These are phyloP conservation scores for Tagetes patula DNA, from an alignment of 129 eudicot species.

Conservation along the genomic window DNA sequence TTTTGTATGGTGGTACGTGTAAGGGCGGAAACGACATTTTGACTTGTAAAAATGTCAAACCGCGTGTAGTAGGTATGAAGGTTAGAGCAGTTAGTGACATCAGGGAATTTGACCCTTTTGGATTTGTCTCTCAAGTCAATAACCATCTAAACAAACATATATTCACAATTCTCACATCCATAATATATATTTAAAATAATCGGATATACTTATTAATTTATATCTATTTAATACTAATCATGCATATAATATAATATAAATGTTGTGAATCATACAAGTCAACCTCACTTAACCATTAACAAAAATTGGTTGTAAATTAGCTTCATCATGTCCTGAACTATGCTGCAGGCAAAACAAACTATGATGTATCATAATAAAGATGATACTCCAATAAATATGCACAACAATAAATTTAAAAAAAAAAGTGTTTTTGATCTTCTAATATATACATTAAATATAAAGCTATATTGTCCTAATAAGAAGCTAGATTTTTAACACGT, in stretches of 20 bases:
- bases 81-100: constrained; percentile 32
- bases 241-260: neutral
- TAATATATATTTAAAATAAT: neutral
- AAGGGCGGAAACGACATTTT: constrained; percentile 4
- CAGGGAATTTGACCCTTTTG: constrained; percentile 46
- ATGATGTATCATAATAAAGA: neutral
- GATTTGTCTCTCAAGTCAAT: constrained; percentile 29
- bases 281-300: neutral
- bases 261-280: neutral
- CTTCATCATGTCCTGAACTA: neutral
- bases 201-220: neutral
- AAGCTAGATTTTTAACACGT: too few species aligned
- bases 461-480: neutral
- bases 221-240: neutral
- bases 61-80: constrained; percentile 45
- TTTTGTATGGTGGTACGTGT: constrained; percentile 19
- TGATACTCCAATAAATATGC: neutral
- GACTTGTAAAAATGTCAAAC: constrained; percentile 33
- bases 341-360: neutral
- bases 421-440: too few species aligned
- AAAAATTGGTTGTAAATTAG: neutral
- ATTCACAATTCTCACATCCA: constrained; percentile 3
- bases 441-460: too few species aligned
- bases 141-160: constrained; percentile 16
- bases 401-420: too few species aligned